Evolutionary conservation across 345 rosid species (phyloP), one percentile per base, ranked within the genome.

Genomic region (Angophora floribunda): DNA sequence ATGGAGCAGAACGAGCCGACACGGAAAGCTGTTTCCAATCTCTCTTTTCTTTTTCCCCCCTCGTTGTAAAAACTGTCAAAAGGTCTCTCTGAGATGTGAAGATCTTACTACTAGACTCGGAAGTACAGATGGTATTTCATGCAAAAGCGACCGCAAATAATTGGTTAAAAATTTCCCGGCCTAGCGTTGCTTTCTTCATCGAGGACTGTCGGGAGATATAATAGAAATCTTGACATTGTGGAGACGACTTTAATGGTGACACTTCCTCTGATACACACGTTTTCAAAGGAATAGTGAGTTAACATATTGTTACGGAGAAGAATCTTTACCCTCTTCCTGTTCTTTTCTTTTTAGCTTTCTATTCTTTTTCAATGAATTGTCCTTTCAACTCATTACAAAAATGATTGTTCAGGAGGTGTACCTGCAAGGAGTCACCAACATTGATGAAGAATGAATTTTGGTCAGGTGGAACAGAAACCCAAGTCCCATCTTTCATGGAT

Each of bases 381-480:
- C 84, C 49, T 75, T 75, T 75, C 84, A 19, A 75, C 84, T 75
- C 28, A 19, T 75, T 75, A 75, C 28, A 75, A 10, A 70, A 41
- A 75, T 75, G 84, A 19, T 19, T 41, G 44, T 22, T 75, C 28
- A 1, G 10, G 84, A 41, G 50, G 28, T 59, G 47, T 88, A 96
- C 99, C 98, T 97, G 97, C 30, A 97, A 93, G 47, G 96, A 91
- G 91, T 97, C 99, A 7, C 98, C 97, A 53, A 95, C 99, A 89
- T 94, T 97, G 90, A 97, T 91, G 91, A 95, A 97, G 91, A 97
- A 95, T 36, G 98, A 95, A 13, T 90, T 61, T 55, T 93, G 95
- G 88, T 96, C 98, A 14, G 99, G 93, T 21, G 99, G 94, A 13
- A 97, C 97, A 16, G 99, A 93, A 85, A 95, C 90, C 99, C 99